Conservation (phyloP, 192 early-diverging fungal species). For the Mortierella alpina region DNA sequence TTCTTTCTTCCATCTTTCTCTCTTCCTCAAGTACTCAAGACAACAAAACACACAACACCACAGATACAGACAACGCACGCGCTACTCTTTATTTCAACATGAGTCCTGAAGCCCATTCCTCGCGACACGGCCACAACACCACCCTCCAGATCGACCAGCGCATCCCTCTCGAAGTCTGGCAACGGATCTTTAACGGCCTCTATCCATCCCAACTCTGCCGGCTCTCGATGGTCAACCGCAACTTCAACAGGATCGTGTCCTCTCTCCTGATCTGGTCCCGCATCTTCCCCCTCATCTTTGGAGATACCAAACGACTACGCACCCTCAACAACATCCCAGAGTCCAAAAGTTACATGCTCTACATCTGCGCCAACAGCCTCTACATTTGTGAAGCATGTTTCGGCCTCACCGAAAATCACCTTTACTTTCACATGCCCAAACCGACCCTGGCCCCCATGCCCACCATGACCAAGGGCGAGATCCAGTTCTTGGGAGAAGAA, state of each 20-base stretch:
- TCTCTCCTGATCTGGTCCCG: constrained; percentile 3
- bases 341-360: constrained; percentile 17
- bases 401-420: not conserved
- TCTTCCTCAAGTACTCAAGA: not conserved
- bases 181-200: constrained; percentile 3
- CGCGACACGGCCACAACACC: not conserved
- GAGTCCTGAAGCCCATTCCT: not conserved
- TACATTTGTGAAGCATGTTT: constrained; percentile 1
- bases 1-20: no score
- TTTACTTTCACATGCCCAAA: no score
- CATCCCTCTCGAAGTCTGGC: constrained; percentile 7
- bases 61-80: not conserved
- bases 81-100: not conserved
- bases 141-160: constrained; percentile 1
- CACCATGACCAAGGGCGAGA: not conserved
- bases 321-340: not conserved
- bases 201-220: constrained; percentile 10
- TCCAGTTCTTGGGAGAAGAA: not conserved
- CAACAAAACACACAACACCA: not conserved
- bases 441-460: not conserved
- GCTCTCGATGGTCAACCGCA: not conserved
- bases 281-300: not conserved
- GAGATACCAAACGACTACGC: not conserved
- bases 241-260: not conserved
- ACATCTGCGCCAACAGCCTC: constrained; percentile 3